Conservation (phyloP, 805 yeast genomes). For the Candida dendrica region DNA sequence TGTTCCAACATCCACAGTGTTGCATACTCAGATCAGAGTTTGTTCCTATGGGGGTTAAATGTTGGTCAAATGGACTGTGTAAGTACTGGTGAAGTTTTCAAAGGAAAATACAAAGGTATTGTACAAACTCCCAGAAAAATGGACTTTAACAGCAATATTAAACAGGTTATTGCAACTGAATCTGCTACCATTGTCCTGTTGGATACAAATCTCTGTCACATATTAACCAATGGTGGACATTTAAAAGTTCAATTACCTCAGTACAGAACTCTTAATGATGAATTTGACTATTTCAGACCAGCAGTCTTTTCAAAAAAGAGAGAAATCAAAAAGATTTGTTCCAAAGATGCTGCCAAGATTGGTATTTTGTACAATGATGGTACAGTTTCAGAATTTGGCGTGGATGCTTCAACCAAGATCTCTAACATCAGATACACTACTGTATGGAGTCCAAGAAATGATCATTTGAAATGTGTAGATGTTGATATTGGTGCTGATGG, state of each 20-base stretch:
- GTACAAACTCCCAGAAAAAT: constrained; percentile 34
- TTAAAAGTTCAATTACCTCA: constrained; percentile 38
- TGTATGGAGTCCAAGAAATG: constrained; percentile 59
- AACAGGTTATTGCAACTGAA: constrained; percentile 58
- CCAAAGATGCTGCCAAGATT: constrained; percentile 35
- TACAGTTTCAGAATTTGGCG: constrained; percentile 28
- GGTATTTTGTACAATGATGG: constrained; percentile 55
- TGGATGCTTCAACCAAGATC: constrained; percentile 15
- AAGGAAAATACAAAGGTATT: constrained; percentile 27
- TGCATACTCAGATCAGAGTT: constrained; percentile 40
- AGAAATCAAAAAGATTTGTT: constrained; percentile 24
- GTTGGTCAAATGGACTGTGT: constrained; percentile 73
- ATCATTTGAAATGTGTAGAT: constrained; percentile 53
- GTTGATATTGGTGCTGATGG: constrained; percentile 66
- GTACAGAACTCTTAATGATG: constrained; percentile 24
- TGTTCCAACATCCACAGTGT: constrained; percentile 68
- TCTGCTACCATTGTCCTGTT: constrained; percentile 61
- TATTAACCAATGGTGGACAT: constrained; percentile 51
- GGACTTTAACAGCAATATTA: constrained; percentile 33
- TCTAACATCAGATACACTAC: constrained; percentile 37
- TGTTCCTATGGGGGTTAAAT: constrained; percentile 72
- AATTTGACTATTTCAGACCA: constrained; percentile 50
- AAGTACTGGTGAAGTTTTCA: constrained; percentile 22
- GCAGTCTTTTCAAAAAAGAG: constrained; percentile 36
- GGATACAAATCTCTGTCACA: constrained; percentile 50